A percentile compares a stretch with the other conserved stretches of the same genome.
Evolutionary conservation across 352 stramenopile species (phyloP).

Genomic region (Halophytophthora polymorphica): DNA sequence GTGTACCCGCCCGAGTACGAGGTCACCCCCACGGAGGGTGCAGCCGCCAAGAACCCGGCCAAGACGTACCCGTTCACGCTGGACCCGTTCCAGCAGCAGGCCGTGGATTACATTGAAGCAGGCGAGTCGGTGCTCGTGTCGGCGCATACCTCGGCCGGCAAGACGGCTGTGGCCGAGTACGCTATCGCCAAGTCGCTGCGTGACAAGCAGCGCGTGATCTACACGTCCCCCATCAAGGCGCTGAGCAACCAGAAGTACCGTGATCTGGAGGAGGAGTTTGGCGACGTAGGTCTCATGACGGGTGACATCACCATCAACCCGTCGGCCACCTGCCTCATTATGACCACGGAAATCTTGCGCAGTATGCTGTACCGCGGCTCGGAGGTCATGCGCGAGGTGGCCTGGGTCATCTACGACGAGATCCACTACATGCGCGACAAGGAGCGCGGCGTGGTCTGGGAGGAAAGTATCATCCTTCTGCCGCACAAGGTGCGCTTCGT

Average conservation of each 20-base stretch:
- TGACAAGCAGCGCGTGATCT: constrained; percentile 94
- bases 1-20: constrained; percentile 83
- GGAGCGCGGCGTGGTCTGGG: constrained; percentile 97
- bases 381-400: constrained; percentile 98
- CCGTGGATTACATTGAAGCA: constrained; percentile 95
- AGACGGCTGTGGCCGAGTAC: constrained; percentile 98
- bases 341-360: constrained; percentile 97
- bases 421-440: constrained; percentile 99
- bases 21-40: constrained; percentile 38
- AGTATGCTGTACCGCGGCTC: constrained; percentile 98
- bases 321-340: constrained; percentile 96
- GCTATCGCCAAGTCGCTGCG: constrained; percentile 97
- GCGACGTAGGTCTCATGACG: constrained; percentile 98
- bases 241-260: constrained; percentile 99
- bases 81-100: constrained; percentile 98
- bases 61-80: constrained; percentile 98
- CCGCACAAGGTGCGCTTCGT: constrained; percentile 98
- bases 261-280: constrained; percentile 93
- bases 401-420: constrained; percentile 99
- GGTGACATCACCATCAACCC: constrained; percentile 99
- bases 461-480: constrained; percentile 99
- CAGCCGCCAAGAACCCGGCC: constrained; percentile 77
- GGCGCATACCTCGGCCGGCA: constrained; percentile 97
- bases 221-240: constrained; percentile 99
- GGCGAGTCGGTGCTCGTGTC: constrained; percentile 98